These are phyloP conservation scores for Artemisia annua DNA, from an alignment of 129 eudicot genomes.

Conservation along the genomic window DNA sequence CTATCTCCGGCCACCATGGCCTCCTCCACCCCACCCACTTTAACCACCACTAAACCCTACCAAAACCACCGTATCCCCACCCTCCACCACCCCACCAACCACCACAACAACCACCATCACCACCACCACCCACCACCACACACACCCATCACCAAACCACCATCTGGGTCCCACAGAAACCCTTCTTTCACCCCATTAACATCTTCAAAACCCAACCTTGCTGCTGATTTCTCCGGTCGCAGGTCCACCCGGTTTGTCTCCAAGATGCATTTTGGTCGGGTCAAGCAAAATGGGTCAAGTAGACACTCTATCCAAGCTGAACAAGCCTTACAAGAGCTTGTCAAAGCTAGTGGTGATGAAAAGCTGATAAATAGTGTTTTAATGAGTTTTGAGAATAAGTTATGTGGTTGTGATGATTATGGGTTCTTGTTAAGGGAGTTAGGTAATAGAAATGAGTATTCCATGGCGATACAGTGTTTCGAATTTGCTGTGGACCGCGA, in stretches of 20 bases:
- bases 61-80: conserved; percentile 56
- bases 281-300: conserved; percentile 37
- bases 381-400: conserved; percentile 43
- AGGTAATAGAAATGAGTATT: conserved; percentile 77
- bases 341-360: conserved; percentile 47
- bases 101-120: conserved; percentile 35
- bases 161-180: conserved; percentile 22
- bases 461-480: conserved; percentile 68
- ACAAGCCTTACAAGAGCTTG: conserved; percentile 56
- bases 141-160: conserved; percentile 30
- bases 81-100: conserved; percentile 23
- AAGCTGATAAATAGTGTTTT: conserved; percentile 40
- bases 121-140: conserved; percentile 35
- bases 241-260: conserved; percentile 85
- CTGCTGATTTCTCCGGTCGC: conserved; percentile 80
- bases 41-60: conserved; percentile 78
- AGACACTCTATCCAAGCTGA: conserved; percentile 70
- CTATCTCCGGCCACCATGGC: conserved; percentile 47
- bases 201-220: conserved; percentile 46
- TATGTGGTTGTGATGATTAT: conserved; percentile 78
- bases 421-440: conserved; percentile 71
- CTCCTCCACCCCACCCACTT: conserved; percentile 79
- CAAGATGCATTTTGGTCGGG: conserved; percentile 94
- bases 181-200: conserved; percentile 39
- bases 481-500: conserved; percentile 70